phyloP scores from a whole-genome alignment of 805 yeast genomes.

The Wickerhamiella australiensis region DNA sequence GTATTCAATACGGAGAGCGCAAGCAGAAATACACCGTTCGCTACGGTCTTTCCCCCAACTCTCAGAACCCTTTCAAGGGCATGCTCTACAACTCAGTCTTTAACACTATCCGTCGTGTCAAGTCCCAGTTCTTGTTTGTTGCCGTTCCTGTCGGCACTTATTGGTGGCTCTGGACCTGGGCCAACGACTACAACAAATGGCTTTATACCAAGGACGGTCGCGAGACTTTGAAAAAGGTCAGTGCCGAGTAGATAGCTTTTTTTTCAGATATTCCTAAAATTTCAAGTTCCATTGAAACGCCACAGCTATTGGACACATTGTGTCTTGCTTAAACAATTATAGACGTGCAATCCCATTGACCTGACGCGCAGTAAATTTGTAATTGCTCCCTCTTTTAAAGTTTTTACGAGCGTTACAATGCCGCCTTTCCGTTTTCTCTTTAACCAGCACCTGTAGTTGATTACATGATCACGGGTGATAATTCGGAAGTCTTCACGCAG shows the following conservation, averaged over 20 bases:
- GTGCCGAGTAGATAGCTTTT: neutral
- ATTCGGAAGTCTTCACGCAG: neutral
- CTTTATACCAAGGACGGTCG: conserved; percentile 96
- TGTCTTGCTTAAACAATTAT: too few relatives aligned
- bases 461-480: conserved; percentile 1
- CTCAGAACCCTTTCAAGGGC: conserved; percentile 86
- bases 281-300: too few relatives aligned
- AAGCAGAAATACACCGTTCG: conserved; percentile 37
- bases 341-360: too few relatives aligned
- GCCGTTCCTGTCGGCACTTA: conserved; percentile 65
- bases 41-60: conserved; percentile 86
- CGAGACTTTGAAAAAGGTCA: conserved; percentile 63
- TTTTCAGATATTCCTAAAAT: neutral
- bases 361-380: too few relatives aligned
- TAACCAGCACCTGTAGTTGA: too few relatives aligned
- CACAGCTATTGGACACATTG: too few relatives aligned
- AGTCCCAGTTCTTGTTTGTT: conserved; percentile 68
- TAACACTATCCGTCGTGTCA: conserved; percentile 91
- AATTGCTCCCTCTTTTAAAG: too few relatives aligned
- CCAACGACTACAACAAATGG: conserved; percentile 81
- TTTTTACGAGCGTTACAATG: too few relatives aligned
- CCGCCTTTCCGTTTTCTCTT: too few relatives aligned
- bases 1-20: conserved; percentile 32
- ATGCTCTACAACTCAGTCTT: conserved; percentile 72
- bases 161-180: conserved; percentile 78